A percentile compares a stretch with the other conserved stretches of the same genome.
Conservation (phyloP, 352 stramenopile species). For the Globisporangium perplexum region DNA sequence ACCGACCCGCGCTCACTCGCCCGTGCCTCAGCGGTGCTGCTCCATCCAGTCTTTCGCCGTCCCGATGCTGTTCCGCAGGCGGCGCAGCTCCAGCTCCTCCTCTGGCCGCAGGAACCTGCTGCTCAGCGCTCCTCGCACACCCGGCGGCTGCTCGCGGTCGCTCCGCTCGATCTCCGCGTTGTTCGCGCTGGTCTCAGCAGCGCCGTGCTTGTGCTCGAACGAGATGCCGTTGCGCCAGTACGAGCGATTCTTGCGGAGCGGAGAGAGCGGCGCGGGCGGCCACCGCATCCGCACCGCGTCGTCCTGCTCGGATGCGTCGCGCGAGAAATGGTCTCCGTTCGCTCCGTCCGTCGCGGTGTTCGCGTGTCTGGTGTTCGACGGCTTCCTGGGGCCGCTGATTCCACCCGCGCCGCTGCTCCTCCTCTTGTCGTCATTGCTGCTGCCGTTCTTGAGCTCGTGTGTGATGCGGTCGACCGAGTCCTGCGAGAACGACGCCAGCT, state of each 20-base stretch:
- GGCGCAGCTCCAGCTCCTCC: constrained; percentile 45
- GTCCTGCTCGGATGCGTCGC: neutral
- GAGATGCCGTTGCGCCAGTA: constrained; percentile 59
- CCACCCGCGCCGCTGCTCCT: neutral
- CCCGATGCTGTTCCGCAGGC: constrained; percentile 51
- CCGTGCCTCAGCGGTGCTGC: constrained; percentile 9
- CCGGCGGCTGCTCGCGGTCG: neutral
- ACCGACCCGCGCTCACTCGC: too few relatives aligned
- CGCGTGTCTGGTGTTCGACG: neutral
- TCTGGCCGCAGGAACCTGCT: constrained; percentile 52
- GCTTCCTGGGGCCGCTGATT: neutral
- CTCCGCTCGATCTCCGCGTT: neutral
- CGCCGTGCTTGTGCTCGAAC: constrained; percentile 13
- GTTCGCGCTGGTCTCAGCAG: neutral
- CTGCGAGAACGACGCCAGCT: constrained; percentile 42
- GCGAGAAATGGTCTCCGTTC: neutral
- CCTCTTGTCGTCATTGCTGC: neutral
- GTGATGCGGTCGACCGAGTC: constrained; percentile 40
- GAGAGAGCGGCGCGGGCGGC: constrained; percentile 35
- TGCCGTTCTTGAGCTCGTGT: constrained; percentile 13
- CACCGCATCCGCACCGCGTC: constrained; percentile 8
- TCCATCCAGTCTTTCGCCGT: constrained; percentile 70
- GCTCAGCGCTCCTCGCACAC: constrained; percentile 3
- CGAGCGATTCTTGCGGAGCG: constrained; percentile 33
- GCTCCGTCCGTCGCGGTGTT: neutral